These are phyloP conservation scores for Wallacemonas collosoma DNA, from an alignment of 208 protist species.

Conservation along the genomic window DNA sequence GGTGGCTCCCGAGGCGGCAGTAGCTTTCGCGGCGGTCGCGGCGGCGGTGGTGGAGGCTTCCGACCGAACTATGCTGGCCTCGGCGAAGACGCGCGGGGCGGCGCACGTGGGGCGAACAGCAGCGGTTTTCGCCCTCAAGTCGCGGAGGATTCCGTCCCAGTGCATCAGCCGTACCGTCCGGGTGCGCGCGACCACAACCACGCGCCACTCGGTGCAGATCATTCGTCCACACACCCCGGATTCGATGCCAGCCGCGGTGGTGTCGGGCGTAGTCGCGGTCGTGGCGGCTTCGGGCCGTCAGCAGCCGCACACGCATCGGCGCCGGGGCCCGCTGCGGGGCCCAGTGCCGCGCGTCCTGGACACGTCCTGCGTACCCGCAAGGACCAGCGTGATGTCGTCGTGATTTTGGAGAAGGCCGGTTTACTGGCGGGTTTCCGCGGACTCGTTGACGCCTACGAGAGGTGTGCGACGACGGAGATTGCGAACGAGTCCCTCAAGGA, in stretches of 20 bases:
- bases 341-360: background rate
- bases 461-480: constrained; percentile 76
- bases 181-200: background rate
- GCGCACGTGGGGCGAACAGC: constrained; percentile 38
- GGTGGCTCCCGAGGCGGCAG: constrained; percentile 14
- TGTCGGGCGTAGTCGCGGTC: constrained; percentile 10
- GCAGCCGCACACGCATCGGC: background rate
- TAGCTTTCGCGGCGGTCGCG: constrained; percentile 10
- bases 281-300: background rate
- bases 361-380: constrained; percentile 2
- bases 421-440: constrained; percentile 74
- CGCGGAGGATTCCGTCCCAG: constrained; percentile 46
- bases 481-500: constrained; percentile 72
- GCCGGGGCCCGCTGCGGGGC: background rate
- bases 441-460: constrained; percentile 86
- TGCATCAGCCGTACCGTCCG: constrained; percentile 17
- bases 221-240: background rate
- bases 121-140: constrained; percentile 55
- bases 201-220: background rate
- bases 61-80: constrained; percentile 16
- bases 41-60: constrained; percentile 14
- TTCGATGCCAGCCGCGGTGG: constrained; percentile 19
- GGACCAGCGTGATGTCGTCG: constrained; percentile 59
- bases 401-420: constrained; percentile 87
- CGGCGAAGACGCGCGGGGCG: constrained; percentile 29